A percentile compares a stretch with the other conserved stretches of the same genome.
phyloP scores from a whole-genome alignment of 306 rosid species.

The Sicyos edulis region DNA sequence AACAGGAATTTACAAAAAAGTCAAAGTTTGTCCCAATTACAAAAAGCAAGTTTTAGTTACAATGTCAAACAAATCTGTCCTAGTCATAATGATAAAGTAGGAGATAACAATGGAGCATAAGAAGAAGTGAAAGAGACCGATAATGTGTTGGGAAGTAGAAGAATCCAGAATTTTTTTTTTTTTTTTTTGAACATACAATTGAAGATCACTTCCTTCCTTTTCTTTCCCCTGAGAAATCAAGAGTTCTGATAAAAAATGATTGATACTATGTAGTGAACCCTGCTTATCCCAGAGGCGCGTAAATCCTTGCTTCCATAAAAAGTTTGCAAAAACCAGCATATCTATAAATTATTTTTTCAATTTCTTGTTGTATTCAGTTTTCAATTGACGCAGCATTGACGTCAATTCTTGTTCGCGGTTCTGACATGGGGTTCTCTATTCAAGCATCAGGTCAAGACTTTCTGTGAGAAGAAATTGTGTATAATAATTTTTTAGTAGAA shows the following conservation, averaged over 20 bases:
- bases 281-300: background rate
- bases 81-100: background rate
- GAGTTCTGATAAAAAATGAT: background rate
- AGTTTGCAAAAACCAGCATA: background rate
- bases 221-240: background rate
- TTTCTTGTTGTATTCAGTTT: background rate
- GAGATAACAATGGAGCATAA: background rate
- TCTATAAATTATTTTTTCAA: background rate
- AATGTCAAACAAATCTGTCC: background rate
- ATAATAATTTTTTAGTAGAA: too few relatives aligned
- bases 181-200: background rate
- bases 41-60: constrained; percentile 1
- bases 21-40: background rate
- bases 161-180: background rate
- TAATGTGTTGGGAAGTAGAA: background rate
- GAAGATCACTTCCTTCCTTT: background rate
- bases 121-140: background rate
- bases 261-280: background rate
- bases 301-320: background rate
- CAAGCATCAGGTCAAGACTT: background rate
- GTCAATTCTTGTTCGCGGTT: background rate
- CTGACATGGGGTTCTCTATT: background rate
- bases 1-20: background rate
- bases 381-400: background rate
- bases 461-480: background rate